Evolutionary conservation across 257 asterid genomes (phyloP).

Genomic region (Przewalskia tangutica): DNA sequence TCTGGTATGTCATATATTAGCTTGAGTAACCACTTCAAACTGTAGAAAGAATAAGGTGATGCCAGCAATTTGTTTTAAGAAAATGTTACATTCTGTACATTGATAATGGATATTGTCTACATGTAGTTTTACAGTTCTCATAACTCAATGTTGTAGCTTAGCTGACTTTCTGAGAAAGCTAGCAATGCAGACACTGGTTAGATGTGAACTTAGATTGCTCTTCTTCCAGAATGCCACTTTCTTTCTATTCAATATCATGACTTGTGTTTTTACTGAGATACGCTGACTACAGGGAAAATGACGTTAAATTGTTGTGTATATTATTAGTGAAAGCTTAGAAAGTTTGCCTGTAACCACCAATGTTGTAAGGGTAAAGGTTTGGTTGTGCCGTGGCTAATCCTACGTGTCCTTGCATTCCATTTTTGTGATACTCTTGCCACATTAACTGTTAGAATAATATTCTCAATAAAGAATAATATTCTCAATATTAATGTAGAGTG

Average conservation of each 20-base stretch:
- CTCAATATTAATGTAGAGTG: too few species aligned
- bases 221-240: neutral
- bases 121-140: constrained; percentile 3
- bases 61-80: neutral
- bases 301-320: neutral
- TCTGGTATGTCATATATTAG: neutral
- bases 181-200: neutral
- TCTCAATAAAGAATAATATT: too few species aligned
- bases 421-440: constrained; percentile 82
- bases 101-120: neutral
- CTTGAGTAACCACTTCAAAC: neutral
- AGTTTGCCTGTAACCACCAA: constrained; percentile 39
- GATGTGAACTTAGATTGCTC: neutral
- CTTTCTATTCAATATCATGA: neutral
- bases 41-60: neutral
- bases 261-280: neutral
- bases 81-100: constrained; percentile 2
- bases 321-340: constrained; percentile 4
- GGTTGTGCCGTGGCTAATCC: constrained; percentile 33
- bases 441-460: too few species aligned
- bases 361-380: constrained; percentile 23
- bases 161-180: neutral
- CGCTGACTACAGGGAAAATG: neutral
- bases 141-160: neutral
- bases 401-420: constrained; percentile 78